Conservation (phyloP, 345 rosid species). For the Stellera chamaejasme region DNA sequence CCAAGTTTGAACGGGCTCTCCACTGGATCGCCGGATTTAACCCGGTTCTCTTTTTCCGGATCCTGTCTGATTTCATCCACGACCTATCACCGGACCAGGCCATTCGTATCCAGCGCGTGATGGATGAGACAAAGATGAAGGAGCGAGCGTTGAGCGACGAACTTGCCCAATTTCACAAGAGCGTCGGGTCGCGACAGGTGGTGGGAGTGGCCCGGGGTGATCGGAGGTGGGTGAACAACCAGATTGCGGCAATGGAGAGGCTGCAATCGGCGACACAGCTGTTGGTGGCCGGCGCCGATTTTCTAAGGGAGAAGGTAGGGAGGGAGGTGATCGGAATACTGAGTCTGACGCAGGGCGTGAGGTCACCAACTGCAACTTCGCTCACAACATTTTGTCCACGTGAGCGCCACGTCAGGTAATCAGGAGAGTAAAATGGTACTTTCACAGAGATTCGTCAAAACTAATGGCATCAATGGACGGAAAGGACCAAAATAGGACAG, state of each 20-base stretch:
- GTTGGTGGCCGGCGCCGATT: slow-evolving; percentile 6
- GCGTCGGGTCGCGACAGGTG: neutral
- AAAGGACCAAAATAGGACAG: too few relatives aligned
- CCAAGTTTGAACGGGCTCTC: slow-evolving; percentile 3
- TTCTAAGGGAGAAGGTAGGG: neutral
- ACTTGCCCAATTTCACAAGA: neutral
- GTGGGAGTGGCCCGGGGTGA: neutral
- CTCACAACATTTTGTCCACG: too few relatives aligned
- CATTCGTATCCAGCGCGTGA: neutral
- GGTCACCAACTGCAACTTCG: too few relatives aligned
- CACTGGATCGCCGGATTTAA: slow-evolving; percentile 12
- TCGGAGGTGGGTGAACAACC: neutral
- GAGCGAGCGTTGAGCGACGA: neutral
- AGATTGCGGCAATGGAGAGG: slow-evolving; percentile 1
- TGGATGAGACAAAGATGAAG: neutral
- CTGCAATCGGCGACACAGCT: neutral
- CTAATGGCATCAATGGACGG: too few relatives aligned
- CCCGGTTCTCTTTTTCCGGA: neutral
- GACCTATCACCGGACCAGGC: neutral
- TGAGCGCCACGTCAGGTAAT: too few relatives aligned
- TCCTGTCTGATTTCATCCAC: neutral
- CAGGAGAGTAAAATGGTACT: too few relatives aligned
- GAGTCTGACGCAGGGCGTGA: slow-evolving; percentile 8
- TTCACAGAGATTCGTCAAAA: too few relatives aligned
- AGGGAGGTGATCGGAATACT: slow-evolving; percentile 1